phyloP scores from a whole-genome alignment of 2,329 filamentous ascomycete genomes.

The Aureobasidium sp. region DNA sequence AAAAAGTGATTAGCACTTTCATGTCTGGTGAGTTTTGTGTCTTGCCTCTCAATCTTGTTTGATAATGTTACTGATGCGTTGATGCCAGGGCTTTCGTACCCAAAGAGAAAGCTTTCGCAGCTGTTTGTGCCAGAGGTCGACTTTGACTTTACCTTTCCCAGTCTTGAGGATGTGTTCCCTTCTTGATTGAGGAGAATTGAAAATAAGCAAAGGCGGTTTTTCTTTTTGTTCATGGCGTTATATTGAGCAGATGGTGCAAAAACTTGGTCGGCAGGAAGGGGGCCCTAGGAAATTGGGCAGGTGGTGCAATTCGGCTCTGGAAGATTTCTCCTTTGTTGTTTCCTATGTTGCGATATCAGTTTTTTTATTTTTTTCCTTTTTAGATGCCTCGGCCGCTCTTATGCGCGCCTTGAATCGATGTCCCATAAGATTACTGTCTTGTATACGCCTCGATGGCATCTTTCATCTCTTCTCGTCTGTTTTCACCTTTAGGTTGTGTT shows the following conservation, averaged over 20 bases:
- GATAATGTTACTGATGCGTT: not conserved
- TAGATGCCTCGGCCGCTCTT: not conserved
- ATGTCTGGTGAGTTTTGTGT: not conserved
- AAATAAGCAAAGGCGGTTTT: not conserved
- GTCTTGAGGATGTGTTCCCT: constrained; percentile 7
- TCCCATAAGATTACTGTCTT: too few relatives aligned
- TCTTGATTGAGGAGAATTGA: not conserved
- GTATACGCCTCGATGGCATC: too few relatives aligned
- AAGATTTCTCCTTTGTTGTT: not conserved
- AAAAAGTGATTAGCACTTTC: not conserved
- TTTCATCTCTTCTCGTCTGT: too few relatives aligned
- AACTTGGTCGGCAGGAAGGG: not conserved
- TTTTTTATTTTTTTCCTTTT: not conserved
- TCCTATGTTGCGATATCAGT: not conserved
- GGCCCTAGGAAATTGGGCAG: not conserved
- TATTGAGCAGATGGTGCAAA: not conserved
- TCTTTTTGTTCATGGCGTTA: not conserved
- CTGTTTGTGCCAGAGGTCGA: not conserved
- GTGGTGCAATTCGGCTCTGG: not conserved
- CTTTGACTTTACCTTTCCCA: not conserved
- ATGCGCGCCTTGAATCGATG: not conserved
- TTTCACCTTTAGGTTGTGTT: too few relatives aligned
- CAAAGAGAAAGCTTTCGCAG: not conserved
- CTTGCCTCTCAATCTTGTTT: not conserved
- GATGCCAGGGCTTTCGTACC: not conserved